A percentile compares a stretch with the other conserved stretches of the same genome.
phyloP scores from a whole-genome alignment of 208 protist species.

The Phytomonas serpens region DNA sequence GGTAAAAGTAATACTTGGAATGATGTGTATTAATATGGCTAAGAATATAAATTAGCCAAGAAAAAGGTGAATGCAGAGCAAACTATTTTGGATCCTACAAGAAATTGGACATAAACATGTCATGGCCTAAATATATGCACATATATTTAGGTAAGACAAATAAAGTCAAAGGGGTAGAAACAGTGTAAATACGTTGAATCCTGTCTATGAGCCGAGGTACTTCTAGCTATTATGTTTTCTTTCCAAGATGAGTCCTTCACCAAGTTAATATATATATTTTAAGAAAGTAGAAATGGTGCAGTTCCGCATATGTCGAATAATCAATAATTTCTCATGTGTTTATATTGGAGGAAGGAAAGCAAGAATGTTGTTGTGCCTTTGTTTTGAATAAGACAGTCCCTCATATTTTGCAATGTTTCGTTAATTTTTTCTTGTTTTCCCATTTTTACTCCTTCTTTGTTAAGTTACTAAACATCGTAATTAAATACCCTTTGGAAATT shows the following conservation, averaged over 20 bases:
- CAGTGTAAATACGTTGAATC: background rate
- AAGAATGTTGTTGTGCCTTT: background rate
- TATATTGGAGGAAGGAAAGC: background rate
- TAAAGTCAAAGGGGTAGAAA: background rate
- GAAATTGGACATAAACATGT: background rate
- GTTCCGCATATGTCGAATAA: background rate
- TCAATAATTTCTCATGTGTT: background rate
- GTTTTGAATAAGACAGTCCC: background rate
- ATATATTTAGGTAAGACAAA: slow-evolving; percentile 2
- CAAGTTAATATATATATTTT: background rate
- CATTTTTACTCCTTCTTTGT: slow-evolving; percentile 12
- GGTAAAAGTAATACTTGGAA: slow-evolving; percentile 9
- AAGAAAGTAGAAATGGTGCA: background rate
- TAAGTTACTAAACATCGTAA: background rate
- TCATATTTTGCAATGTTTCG: slow-evolving; percentile 10
- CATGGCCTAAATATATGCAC: slow-evolving; percentile 4
- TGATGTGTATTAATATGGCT: background rate
- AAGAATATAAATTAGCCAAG: background rate
- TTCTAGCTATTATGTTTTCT: slow-evolving; percentile 10
- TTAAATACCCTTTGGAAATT: background rate
- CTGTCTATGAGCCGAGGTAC: background rate
- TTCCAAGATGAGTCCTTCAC: background rate
- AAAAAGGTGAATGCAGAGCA: background rate
- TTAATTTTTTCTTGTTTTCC: slow-evolving; percentile 12
- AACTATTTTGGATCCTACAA: background rate